Conservation (phyloP, 768 basidiomycete genomes). For the Gelatoporia subvermispora region DNA sequence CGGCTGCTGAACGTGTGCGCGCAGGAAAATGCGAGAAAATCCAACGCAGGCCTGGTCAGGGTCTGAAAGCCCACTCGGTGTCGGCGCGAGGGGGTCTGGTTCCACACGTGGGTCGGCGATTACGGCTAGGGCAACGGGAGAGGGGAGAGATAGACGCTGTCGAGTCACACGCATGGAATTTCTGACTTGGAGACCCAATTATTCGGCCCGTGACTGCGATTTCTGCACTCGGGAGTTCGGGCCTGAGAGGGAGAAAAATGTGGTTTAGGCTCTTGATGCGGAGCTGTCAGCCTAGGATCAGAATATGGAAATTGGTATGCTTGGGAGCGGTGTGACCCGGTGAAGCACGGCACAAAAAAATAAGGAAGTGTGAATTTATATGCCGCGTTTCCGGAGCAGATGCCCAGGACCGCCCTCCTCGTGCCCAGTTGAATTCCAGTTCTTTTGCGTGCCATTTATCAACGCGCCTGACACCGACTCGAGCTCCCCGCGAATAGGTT, state of each 20-base stretch:
- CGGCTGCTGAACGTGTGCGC: conserved; percentile 2
- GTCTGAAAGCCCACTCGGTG: neutral
- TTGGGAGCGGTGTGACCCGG: conserved; percentile 4
- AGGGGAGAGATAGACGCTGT: conserved; percentile 7
- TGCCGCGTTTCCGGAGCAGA: conserved; percentile 1
- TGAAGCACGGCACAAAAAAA: conserved; percentile 5
- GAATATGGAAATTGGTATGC: conserved; percentile 2
- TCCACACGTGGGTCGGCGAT: conserved; percentile 12
- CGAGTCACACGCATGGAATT: conserved; percentile 12
- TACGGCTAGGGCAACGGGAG: conserved; percentile 8
- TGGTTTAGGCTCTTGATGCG: conserved; percentile 17
- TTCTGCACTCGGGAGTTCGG: conserved; percentile 11
- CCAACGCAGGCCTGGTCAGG: neutral
- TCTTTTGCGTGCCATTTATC: conserved; percentile 47
- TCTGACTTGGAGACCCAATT: conserved; percentile 5
- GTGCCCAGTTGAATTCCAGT: conserved; percentile 57
- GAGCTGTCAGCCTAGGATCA: conserved; percentile 3
- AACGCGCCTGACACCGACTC: conserved; percentile 16
- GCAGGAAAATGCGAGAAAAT: conserved; percentile 4
- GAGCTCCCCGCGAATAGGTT: neutral
- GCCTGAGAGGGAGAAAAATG: conserved; percentile 12
- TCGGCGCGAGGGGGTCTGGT: neutral
- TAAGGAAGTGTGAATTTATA: conserved; percentile 1
- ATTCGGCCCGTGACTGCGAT: conserved; percentile 5
- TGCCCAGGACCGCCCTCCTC: conserved; percentile 39